Evolutionary conservation across 805 yeast species (phyloP), one percentile per base, ranked within the genome.

Genomic region (Saturnispora serradocipensis): DNA sequence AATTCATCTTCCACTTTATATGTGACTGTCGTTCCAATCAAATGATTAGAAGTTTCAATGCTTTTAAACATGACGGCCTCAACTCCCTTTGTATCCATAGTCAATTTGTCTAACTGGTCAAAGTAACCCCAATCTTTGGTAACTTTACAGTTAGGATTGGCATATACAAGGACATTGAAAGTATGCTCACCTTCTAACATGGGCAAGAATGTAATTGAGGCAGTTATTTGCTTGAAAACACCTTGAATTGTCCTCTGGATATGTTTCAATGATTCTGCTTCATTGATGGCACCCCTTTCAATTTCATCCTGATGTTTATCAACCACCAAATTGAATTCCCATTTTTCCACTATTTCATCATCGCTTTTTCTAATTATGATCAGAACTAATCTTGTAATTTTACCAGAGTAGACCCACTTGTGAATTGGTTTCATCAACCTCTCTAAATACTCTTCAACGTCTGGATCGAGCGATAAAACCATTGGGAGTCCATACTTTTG

Each of bases 171-270:
- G 1, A 90, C 91, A 60, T 86, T 88, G 66, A 90, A 88, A 0
- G 96, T 86, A 61, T 84, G 80, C 11, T 74, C 80, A 15, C 61
- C 65, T 10, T 78, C 79, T 28, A 90, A 68, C 24, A 84, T 75
- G 0, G 98, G 98, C 40, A 90, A 72, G 62, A 89, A 88, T 0
- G 96, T 80, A 2, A 86, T 87, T 42, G 93, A 82, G 0, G 96
- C 88, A 0, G 96, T 88, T 48, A 90, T 86, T 59, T 90, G 97
- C 49, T 97, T 77, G 39, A 90, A 81, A 5, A 90, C 82, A 0
- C 88, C 80, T 64, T 87, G 91, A n/a, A 89, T 87, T 57, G 88
- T 93, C 48, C 68, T 71, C 57, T 85, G 90, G 3, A 83, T 77
- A 32, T 75, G 77, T 3, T 74, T 78, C n/a, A 55, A 18, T 16